These are phyloP conservation scores for Hemileccinum impolitum DNA, from an alignment of 768 basidiomycete species.

Conservation along the genomic window DNA sequence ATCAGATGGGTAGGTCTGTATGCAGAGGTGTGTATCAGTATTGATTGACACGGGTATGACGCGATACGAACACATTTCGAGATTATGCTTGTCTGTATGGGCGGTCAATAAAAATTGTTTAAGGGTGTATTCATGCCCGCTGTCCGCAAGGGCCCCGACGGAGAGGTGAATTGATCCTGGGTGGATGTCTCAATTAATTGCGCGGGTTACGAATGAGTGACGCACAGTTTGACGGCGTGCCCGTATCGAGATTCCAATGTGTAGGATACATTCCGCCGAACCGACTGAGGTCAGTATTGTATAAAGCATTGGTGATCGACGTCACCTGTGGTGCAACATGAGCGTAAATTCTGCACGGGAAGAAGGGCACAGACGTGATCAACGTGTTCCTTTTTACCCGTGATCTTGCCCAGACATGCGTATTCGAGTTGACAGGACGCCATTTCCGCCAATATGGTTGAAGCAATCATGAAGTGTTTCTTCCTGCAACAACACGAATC, in stretches of 20 bases:
- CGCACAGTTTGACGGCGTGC: slow-evolving; percentile 46
- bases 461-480: neutral
- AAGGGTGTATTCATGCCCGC: slow-evolving; percentile 73
- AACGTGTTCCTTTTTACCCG: slow-evolving; percentile 63
- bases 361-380: slow-evolving; percentile 42
- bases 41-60: neutral
- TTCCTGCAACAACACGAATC: neutral
- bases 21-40: neutral
- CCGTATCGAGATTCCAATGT: slow-evolving; percentile 49
- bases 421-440: slow-evolving; percentile 82
- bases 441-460: slow-evolving; percentile 67
- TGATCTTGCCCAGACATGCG: slow-evolving; percentile 75
- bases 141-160: slow-evolving; percentile 65
- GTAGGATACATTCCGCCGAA: slow-evolving; percentile 65
- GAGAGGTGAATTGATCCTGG: slow-evolving; percentile 39
- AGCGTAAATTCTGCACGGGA: neutral
- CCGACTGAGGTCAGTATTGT: slow-evolving; percentile 39
- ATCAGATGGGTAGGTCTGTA: too few relatives aligned
- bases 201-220: slow-evolving; percentile 3
- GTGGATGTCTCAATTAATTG: slow-evolving; percentile 1
- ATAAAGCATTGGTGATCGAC: slow-evolving; percentile 45
- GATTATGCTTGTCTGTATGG: slow-evolving; percentile 53
- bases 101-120: slow-evolving; percentile 69
- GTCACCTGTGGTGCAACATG: slow-evolving; percentile 38
- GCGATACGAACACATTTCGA: slow-evolving; percentile 60